A percentile compares a stretch with the other conserved stretches of the same genome.
These are phyloP conservation scores for Fomitopsis serialis DNA, from an alignment of 768 basidiomycete species.

Conservation along the genomic window DNA sequence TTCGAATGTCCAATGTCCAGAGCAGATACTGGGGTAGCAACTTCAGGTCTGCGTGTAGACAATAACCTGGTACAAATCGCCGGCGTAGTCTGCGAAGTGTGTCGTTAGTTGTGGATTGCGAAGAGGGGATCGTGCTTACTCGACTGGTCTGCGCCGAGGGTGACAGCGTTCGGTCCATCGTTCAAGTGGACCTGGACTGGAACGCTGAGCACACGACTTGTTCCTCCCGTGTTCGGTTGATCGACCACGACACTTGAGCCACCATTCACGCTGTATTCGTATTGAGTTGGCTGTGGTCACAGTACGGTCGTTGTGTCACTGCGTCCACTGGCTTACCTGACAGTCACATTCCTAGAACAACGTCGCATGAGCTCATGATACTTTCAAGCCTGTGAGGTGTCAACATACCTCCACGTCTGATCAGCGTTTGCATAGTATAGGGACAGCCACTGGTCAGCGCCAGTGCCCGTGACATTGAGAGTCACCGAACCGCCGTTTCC, in stretches of 20 bases:
- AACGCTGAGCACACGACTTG: conserved; percentile 44
- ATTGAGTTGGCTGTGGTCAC: too few species aligned
- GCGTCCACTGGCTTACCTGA: conserved; percentile 35
- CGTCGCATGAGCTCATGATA: too few species aligned
- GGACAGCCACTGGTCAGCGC: conserved; percentile 52
- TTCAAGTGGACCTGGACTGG: conserved; percentile 48
- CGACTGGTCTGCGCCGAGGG: conserved; percentile 42
- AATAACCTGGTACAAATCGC: conserved; percentile 55
- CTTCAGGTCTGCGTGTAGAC: conserved; percentile 32
- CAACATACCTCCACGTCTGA: conserved; percentile 40
- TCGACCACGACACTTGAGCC: conserved; percentile 47
- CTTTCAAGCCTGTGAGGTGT: too few species aligned
- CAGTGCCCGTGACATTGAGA: conserved; percentile 50
- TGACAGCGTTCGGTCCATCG: conserved; percentile 47
- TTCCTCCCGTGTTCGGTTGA: conserved; percentile 54
- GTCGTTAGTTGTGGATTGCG: not conserved
- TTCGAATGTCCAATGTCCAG: too few species aligned
- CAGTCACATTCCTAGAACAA: conserved; percentile 38
- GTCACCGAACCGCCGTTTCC: conserved; percentile 56
- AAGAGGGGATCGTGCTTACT: conserved; percentile 27
- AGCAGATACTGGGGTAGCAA: too few species aligned
- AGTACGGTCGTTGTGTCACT: too few species aligned
- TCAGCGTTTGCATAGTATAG: conserved; percentile 60
- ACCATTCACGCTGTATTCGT: conserved; percentile 45
- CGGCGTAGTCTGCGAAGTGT: conserved; percentile 41